These are phyloP conservation scores for Trichosporon sp. DNA, from an alignment of 1,284 basidiomycete genomes.

Conservation along the genomic window DNA sequence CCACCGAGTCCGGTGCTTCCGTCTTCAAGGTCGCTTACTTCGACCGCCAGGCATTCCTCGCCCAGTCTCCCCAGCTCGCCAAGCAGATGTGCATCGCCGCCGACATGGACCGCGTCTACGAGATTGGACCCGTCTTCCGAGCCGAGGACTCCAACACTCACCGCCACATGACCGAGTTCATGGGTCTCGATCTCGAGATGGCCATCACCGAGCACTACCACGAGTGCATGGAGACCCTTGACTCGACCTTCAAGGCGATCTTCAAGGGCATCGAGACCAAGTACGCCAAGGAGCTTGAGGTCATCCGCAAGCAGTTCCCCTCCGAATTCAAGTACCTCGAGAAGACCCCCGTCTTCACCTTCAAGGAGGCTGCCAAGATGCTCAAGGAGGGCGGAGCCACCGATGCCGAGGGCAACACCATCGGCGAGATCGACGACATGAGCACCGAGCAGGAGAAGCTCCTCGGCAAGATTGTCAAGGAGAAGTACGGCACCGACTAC, in stretches of 20 bases:
- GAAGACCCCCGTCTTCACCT: slow-evolving; percentile 78
- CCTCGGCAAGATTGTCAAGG: slow-evolving; percentile 82
- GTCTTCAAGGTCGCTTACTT: slow-evolving; percentile 99
- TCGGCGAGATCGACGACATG: slow-evolving; percentile 79
- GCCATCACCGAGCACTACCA: slow-evolving; percentile 97
- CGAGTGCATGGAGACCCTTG: slow-evolving; percentile 86
- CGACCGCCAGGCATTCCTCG: slow-evolving; percentile 87
- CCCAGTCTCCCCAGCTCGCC: slow-evolving; percentile 93
- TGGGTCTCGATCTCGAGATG: slow-evolving; percentile 99
- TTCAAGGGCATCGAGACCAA: slow-evolving; percentile 78
- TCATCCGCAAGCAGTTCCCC: slow-evolving; percentile 83
- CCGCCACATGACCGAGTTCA: slow-evolving; percentile 98
- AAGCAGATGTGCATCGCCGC: slow-evolving; percentile 99
- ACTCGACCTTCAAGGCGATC: slow-evolving; percentile 77
- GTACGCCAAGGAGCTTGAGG: slow-evolving; percentile 77
- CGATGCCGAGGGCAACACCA: slow-evolving; percentile 58
- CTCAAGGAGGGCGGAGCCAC: slow-evolving; percentile 78
- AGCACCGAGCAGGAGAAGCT: slow-evolving; percentile 75
- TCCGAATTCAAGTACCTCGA: slow-evolving; percentile 85
- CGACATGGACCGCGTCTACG: slow-evolving; percentile 97
- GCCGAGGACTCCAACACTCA: slow-evolving; percentile 98
- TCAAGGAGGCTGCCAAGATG: slow-evolving; percentile 83
- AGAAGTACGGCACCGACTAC: slow-evolving; percentile 94
- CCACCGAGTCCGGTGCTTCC: slow-evolving; percentile 93
- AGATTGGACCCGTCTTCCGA: slow-evolving; percentile 91